phyloP scores from a whole-genome alignment of 805 yeast species.

The Aciculoconidium aculeatum region DNA sequence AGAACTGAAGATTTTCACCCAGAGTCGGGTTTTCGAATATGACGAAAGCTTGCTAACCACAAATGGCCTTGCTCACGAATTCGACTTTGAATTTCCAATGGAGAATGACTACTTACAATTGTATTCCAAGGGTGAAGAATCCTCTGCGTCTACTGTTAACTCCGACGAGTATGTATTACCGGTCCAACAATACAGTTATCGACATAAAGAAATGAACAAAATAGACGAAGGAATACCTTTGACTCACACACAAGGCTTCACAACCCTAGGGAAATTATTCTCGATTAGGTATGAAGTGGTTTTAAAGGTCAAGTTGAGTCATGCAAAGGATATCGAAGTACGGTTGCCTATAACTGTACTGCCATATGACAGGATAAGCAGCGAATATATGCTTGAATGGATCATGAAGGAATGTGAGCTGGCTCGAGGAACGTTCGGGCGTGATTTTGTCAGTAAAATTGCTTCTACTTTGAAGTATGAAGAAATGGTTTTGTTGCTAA shows the following conservation, averaged over 20 bases:
- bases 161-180: not conserved
- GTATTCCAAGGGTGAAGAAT: slow-evolving; percentile 8
- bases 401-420: slow-evolving; percentile 47
- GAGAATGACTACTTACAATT: slow-evolving; percentile 30
- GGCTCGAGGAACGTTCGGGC: slow-evolving; percentile 35
- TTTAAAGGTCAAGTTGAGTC: slow-evolving; percentile 43
- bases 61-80: slow-evolving; percentile 19
- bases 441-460: slow-evolving; percentile 16
- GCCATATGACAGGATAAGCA: slow-evolving; percentile 44
- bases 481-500: slow-evolving; percentile 16
- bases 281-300: slow-evolving; percentile 47
- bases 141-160: slow-evolving; percentile 2
- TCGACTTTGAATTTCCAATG: slow-evolving; percentile 26
- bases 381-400: slow-evolving; percentile 47
- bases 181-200: slow-evolving; percentile 14
- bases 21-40: slow-evolving; percentile 21
- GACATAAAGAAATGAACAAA: slow-evolving; percentile 18
- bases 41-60: slow-evolving; percentile 17
- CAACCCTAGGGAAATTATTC: slow-evolving; percentile 46
- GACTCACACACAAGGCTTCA: slow-evolving; percentile 45
- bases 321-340: slow-evolving; percentile 45
- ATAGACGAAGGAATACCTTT: slow-evolving; percentile 35
- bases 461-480: slow-evolving; percentile 14
- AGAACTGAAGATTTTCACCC: slow-evolving; percentile 35
- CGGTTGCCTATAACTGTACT: slow-evolving; percentile 49